Conservation (phyloP, 495 filamentous ascomycete genomes). For the Lindgomyces ingoldianus region DNA sequence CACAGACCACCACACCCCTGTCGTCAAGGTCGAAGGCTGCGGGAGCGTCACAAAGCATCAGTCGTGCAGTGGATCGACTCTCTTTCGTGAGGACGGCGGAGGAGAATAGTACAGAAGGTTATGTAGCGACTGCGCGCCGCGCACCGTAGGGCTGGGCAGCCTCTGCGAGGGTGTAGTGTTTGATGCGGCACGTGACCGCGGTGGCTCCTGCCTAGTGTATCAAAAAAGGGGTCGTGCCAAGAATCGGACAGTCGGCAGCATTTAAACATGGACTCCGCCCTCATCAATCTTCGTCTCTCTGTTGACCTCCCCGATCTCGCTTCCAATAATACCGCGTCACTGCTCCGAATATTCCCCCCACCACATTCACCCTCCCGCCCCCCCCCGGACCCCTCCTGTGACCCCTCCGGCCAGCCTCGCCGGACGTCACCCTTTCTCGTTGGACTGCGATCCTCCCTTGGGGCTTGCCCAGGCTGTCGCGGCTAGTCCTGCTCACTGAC, state of each 20-base stretch:
- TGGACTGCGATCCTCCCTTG: not conserved
- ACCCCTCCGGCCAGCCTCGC: not conserved
- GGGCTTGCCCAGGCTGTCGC: too few species aligned
- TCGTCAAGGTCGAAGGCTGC: not conserved
- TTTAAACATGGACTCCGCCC: conserved; percentile 11
- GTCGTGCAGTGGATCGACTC: too few species aligned
- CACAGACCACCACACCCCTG: conserved; percentile 2
- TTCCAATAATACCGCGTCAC: conserved; percentile 22
- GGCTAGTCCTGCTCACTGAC: not conserved
- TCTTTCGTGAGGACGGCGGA: not conserved
- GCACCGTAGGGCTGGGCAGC: not conserved
- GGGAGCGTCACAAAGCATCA: not conserved
- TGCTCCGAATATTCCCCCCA: conserved; percentile 26
- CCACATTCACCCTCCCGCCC: conserved; percentile 10
- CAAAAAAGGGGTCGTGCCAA: conserved; percentile 20
- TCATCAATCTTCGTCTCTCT: conserved; percentile 1
- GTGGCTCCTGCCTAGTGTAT: not conserved
- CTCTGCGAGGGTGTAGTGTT: not conserved
- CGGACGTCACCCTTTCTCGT: not conserved
- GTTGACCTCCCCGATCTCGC: conserved; percentile 23
- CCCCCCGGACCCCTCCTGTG: not conserved
- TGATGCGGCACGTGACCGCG: conserved; percentile 17
- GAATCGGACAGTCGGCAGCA: conserved; percentile 10
- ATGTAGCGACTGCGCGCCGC: not conserved
- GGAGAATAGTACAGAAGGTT: not conserved